phyloP scores from a whole-genome alignment of 768 basidiomycete genomes.

The Strobilomyces dryophilus region DNA sequence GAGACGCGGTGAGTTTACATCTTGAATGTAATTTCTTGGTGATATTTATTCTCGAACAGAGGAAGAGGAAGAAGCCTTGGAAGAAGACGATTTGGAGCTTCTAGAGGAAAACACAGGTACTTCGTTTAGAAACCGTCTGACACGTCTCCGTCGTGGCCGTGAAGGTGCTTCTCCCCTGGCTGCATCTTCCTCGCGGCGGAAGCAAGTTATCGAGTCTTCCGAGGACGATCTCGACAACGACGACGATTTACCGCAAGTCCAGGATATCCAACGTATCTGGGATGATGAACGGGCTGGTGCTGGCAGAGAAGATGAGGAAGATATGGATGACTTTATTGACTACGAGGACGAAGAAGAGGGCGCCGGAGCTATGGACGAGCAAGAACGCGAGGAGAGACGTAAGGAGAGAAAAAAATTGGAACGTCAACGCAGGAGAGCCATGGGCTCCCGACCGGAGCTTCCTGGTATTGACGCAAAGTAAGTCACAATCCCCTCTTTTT shows the following conservation, averaged over 20 bases:
- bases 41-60: conserved; percentile 24
- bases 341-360: conserved; percentile 80
- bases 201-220: conserved; percentile 61
- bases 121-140: conserved; percentile 70
- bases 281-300: conserved; percentile 64
- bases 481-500: conserved; percentile 28
- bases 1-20: conserved; percentile 40
- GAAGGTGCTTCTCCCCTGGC: conserved; percentile 67
- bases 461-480: conserved; percentile 82
- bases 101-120: conserved; percentile 82
- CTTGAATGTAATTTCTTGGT: conserved; percentile 5
- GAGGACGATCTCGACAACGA: conserved; percentile 68
- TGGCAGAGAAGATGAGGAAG: conserved; percentile 51
- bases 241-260: conserved; percentile 49
- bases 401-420: conserved; percentile 61
- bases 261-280: conserved; percentile 67
- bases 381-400: conserved; percentile 70
- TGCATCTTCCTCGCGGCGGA: conserved; percentile 57
- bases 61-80: conserved; percentile 64
- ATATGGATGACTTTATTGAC: conserved; percentile 73
- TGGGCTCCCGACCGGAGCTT: conserved; percentile 62
- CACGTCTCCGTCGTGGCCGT: conserved; percentile 68
- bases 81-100: conserved; percentile 85
- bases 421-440: conserved; percentile 60
- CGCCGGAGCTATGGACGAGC: conserved; percentile 73